Evolutionary conservation across 805 yeast genomes (phyloP).

Genomic region (Saturnispora serradocipensis): DNA sequence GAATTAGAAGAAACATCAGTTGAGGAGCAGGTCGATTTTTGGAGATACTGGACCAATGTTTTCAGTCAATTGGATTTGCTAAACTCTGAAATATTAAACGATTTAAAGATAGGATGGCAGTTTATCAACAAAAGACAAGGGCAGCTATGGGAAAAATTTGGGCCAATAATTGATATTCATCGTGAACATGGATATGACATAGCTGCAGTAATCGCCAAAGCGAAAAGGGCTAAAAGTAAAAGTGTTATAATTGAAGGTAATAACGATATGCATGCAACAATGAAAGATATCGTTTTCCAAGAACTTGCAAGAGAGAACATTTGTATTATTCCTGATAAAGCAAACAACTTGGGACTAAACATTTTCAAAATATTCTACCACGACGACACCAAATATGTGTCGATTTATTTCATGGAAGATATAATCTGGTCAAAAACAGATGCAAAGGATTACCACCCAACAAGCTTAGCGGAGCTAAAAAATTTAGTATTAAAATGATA

Average conservation of each 20-base stretch:
- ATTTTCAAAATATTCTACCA: neutral
- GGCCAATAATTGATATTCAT: neutral
- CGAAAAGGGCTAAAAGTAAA: too few species aligned
- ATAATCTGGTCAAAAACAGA: constrained; percentile 35
- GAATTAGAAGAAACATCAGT: neutral
- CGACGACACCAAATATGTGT: neutral
- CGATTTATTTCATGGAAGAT: constrained; percentile 51
- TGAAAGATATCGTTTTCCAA: constrained; percentile 57
- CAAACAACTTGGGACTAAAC: neutral
- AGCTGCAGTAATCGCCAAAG: neutral
- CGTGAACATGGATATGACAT: neutral
- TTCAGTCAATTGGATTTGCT: neutral
- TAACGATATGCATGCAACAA: constrained; percentile 28
- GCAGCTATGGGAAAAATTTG: neutral
- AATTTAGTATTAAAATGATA: neutral
- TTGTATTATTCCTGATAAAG: constrained; percentile 28
- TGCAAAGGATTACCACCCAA: constrained; percentile 33
- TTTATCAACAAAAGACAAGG: neutral
- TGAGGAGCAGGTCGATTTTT: neutral
- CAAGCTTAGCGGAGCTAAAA: constrained; percentile 27
- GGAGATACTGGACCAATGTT: constrained; percentile 2
- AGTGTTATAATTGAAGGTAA: neutral
- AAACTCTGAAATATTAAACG: neutral
- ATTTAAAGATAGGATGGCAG: constrained; percentile 3
- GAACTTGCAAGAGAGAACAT: constrained; percentile 46